Evolutionary conservation across 768 basidiomycete genomes (phyloP).

Genomic region (Crepidotus variabilis): DNA sequence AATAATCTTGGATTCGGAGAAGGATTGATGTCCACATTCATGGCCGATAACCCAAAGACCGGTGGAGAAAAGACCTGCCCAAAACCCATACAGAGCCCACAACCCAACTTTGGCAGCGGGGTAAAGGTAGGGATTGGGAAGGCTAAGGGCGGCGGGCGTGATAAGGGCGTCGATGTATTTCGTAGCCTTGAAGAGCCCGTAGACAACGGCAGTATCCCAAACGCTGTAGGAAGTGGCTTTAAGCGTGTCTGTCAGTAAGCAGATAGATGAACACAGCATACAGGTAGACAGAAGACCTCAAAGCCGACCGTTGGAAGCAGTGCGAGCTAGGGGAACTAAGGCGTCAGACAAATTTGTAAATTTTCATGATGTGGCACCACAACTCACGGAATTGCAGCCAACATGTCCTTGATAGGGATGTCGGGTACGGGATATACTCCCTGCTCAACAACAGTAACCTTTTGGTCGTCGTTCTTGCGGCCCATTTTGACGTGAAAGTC

Average conservation of each 20-base stretch:
- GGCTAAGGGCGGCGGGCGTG: slow-evolving; percentile 46
- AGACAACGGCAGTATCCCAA: slow-evolving; percentile 75
- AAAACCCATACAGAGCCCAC: slow-evolving; percentile 82
- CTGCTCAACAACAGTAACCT: slow-evolving; percentile 46
- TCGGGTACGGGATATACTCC: slow-evolving; percentile 70
- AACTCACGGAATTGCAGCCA: slow-evolving; percentile 78
- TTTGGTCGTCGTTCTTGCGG: slow-evolving; percentile 26
- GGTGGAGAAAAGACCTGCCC: slow-evolving; percentile 80
- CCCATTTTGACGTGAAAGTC: slow-evolving; percentile 20
- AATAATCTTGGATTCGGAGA: slow-evolving; percentile 86
- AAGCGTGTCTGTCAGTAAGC: neutral
- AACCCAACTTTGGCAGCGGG: slow-evolving; percentile 57
- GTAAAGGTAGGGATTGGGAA: slow-evolving; percentile 63
- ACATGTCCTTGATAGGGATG: slow-evolving; percentile 82
- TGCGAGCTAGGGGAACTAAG: slow-evolving; percentile 47
- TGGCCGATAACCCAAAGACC: slow-evolving; percentile 95
- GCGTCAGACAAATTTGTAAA: slow-evolving; percentile 6
- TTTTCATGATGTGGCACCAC: neutral
- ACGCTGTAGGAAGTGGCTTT: slow-evolving; percentile 35
- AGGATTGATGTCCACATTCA: slow-evolving; percentile 96
- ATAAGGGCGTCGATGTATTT: slow-evolving; percentile 60
- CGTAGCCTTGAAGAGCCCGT: slow-evolving; percentile 62
- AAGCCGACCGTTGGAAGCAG: slow-evolving; percentile 87
- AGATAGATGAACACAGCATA: slow-evolving; percentile 29
- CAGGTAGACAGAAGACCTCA: slow-evolving; percentile 79